Conservation (phyloP, 192 early-diverging fungal genomes). For the Backusella liffmaniae region DNA sequence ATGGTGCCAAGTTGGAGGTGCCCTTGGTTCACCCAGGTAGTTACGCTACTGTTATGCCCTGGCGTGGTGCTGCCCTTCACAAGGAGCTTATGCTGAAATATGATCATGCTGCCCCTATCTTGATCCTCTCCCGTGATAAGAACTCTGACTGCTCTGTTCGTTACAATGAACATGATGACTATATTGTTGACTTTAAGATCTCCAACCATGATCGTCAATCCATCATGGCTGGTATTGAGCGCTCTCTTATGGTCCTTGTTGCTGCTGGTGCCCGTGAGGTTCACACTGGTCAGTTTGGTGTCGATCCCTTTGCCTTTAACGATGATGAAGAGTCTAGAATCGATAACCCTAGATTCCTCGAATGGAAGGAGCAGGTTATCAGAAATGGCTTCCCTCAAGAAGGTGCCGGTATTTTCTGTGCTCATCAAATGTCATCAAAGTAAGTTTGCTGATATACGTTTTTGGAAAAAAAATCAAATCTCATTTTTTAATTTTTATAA, state of each 20-base stretch:
- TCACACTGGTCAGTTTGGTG: constrained; percentile 45
- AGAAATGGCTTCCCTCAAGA: constrained; percentile 31
- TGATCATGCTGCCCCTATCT: constrained; percentile 47
- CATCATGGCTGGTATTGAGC: constrained; percentile 44
- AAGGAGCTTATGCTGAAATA: constrained; percentile 52
- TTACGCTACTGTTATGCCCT: constrained; percentile 44
- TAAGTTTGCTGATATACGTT: constrained; percentile 25
- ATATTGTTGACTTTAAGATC: constrained; percentile 49
- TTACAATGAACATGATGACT: constrained; percentile 41
- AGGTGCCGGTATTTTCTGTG: constrained; percentile 43
- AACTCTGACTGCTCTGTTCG: constrained; percentile 45
- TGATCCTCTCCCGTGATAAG: constrained; percentile 63
- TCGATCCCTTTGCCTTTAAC: constrained; percentile 36
- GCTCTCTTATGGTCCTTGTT: constrained; percentile 50
- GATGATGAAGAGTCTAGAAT: constrained; percentile 35
- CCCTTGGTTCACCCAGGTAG: constrained; percentile 53
- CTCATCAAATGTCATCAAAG: constrained; percentile 70
- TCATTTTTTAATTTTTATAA: neutral
- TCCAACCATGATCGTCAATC: constrained; percentile 53
- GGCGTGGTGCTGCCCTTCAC: constrained; percentile 45
- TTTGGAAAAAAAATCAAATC: neutral
- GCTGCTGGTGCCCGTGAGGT: constrained; percentile 65
- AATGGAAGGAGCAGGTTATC: constrained; percentile 33
- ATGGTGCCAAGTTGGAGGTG: constrained; percentile 68
- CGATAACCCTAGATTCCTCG: constrained; percentile 27